phyloP scores from a whole-genome alignment of 371 early-diverging fungal genomes.

The Cokeromyces recurvatus region DNA sequence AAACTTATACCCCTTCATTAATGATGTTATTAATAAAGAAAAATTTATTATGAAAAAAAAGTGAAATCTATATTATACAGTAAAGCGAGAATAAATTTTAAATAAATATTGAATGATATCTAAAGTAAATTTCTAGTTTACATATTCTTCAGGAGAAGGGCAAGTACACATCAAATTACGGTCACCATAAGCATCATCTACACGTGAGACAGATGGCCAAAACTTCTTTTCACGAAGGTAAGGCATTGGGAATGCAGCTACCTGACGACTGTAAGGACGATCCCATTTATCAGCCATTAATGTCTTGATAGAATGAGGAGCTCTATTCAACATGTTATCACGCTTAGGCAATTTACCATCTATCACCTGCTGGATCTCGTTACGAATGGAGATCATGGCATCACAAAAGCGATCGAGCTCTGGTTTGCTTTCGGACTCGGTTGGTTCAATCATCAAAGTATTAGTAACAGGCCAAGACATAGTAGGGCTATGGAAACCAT shows the following conservation, averaged over 20 bases:
- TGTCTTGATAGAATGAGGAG: conserved; percentile 84
- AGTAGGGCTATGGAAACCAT: conserved; percentile 96
- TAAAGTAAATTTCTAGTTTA: conserved; percentile 9
- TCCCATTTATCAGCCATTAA: conserved; percentile 80
- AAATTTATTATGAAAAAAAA: not conserved
- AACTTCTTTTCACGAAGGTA: conserved; percentile 84
- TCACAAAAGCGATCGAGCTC: conserved; percentile 97
- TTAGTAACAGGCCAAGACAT: conserved; percentile 98
- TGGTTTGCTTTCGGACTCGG: conserved; percentile 89
- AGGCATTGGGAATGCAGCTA: conserved; percentile 90
- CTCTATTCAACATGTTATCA: conserved; percentile 82
- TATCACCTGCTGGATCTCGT: conserved; percentile 86
- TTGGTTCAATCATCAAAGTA: conserved; percentile 98
- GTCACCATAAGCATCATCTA: conserved; percentile 96
- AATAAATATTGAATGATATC: not conserved
- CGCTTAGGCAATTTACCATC: conserved; percentile 76
- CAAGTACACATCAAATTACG: conserved; percentile 92
- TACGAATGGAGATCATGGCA: conserved; percentile 92
- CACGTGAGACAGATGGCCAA: conserved; percentile 89
- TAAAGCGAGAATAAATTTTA: conserved; percentile 1
- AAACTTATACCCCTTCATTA: too few relatives aligned
- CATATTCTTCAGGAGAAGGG: conserved; percentile 58
- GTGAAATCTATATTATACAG: not conserved
- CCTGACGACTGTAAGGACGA: conserved; percentile 76
- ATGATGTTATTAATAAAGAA: not conserved